Base-by-base conservation (phyloP, 2,329 filamentous ascomycete genomes). In the Cytospora chrysosperma region DNA sequence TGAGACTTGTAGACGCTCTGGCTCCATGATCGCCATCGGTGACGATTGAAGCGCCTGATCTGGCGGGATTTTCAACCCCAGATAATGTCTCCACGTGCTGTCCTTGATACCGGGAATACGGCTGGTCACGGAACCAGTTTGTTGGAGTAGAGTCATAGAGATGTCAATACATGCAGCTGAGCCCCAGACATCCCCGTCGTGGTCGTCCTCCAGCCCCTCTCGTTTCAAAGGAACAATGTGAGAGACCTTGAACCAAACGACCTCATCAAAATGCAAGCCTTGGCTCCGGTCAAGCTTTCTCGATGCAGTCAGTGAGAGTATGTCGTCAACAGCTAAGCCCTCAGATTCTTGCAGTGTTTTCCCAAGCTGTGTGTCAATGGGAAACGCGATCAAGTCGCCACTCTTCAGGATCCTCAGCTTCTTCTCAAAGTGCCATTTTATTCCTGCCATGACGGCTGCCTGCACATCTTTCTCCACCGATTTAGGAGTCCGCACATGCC, bases 221-320 rank as follows among this genome's bases (percentile, higher is more conserved):
- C 72, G 75, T 69, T 78, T 86, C 72, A 79, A 79, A 7, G 82
- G 77, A 61, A 81, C 81, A 59, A 96, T 88, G 64, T 92, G 90
- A 47, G 90, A 89, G 49, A 99, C 90, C 68, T 88, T 91, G 80
- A 97, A 98, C 95, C 95, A 99, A 9, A 92, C 93, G 24, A 96
- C 90, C 32, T 81, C 85, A 75, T 83, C 86, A 68, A 77, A 79
- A 59, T 73, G 69, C 68, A 78, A 62, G 67, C 73, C 47, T 63
- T 68, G 63, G 24, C 71, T 67, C 59, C 66, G 66, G 32, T 67
- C 78, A 9, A 54, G 13, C 15, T 51, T 56, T 24, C 51, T 70
- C 52, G 73, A 75, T 9, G 77, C 83, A 32, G 85, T 82, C 66
- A 86, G 75, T 1, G 82, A 79, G 70, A 84, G 78, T 60, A 81